A percentile compares a stretch with the other conserved stretches of the same genome.
Evolutionary conservation across 2,329 filamentous ascomycete genomes (phyloP).

Genomic region (Xylariales sp.): DNA sequence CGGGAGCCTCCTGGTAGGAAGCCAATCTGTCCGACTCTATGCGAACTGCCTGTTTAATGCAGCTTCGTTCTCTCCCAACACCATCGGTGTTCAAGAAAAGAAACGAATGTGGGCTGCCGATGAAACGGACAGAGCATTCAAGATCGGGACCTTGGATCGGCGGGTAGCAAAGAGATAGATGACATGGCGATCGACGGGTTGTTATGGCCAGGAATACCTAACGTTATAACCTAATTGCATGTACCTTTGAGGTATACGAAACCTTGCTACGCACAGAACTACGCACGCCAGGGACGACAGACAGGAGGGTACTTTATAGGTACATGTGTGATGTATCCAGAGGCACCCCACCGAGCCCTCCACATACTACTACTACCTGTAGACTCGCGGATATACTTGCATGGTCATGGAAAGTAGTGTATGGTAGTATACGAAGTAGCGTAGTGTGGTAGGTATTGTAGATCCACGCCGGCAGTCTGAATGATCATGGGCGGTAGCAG

Average conservation of each 20-base stretch:
- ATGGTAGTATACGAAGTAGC: too few relatives aligned
- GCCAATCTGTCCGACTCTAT: neutral
- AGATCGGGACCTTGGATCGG: slow-evolving; percentile 14
- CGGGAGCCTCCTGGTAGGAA: neutral
- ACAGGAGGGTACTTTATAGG: slow-evolving; percentile 3
- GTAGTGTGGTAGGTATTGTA: too few relatives aligned
- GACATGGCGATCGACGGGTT: slow-evolving; percentile 22
- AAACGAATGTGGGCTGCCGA: slow-evolving; percentile 5
- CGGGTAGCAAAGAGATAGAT: slow-evolving; percentile 14
- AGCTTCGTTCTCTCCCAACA: slow-evolving; percentile 9
- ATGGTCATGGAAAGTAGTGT: too few relatives aligned
- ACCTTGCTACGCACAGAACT: slow-evolving; percentile 1
- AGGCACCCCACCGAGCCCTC: neutral
- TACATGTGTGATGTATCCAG: neutral
- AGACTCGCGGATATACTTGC: neutral
- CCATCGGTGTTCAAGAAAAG: slow-evolving; percentile 3
- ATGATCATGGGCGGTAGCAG: neutral
- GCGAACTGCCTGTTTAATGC: neutral
- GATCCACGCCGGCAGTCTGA: neutral
- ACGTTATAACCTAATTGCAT: slow-evolving; percentile 26
- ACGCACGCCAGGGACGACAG: neutral
- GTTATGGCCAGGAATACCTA: neutral
- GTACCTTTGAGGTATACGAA: slow-evolving; percentile 25
- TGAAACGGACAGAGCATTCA: neutral
- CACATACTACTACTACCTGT: neutral